Base-by-base conservation (phyloP, 352 stramenopile species). In the Phytophthora brassicae region DNA sequence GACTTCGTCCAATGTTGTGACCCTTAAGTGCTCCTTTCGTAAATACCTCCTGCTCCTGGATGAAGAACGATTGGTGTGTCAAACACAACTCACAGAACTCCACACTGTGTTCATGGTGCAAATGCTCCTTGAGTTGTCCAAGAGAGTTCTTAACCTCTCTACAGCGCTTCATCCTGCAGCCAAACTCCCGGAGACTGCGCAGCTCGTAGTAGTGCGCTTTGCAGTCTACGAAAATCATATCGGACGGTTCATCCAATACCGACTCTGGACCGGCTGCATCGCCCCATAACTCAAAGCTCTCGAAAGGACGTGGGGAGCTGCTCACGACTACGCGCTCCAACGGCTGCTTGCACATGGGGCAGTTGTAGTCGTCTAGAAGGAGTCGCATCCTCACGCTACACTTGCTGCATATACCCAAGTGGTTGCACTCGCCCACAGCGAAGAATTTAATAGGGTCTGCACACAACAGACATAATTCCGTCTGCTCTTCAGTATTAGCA, bases 71-170 rank as follows among this genome's bases (percentile, higher is more conserved):
- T 65, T 91, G 77, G 61, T 92, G 83, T 24, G 66, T 58, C 35
- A 94, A 59, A 28, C 85, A 94, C 13, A 94, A 60, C 38, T 94
- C 83, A 41, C 85, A 94, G 45, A 94, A 94, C 60, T 88, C 81
- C 17, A 77, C 75, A 24, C 71, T 66, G 64, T 94, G 85, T 13
- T 86, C 75, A 31, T 75, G 76, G 4, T 68, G 67, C 66, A 94
- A 60, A 44, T 94, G 85, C 39, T 90, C 77, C 52, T 91, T 89
- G 3, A 94, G 64, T 46, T 88, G 72, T 1, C 66, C 70, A 1
- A 88, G 57, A 33, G 76, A 77, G 56, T 75, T 65, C n/a, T 78
- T 82, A 3, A 76, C 56, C 33, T 86, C 79, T 17, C 67, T 60
- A 60, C 84, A 92, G 24, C 84, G 83, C 44, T 79, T 80, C 28